These are phyloP conservation scores for Silene conica DNA, from an alignment of 148 eudicot species.

Conservation along the genomic window DNA sequence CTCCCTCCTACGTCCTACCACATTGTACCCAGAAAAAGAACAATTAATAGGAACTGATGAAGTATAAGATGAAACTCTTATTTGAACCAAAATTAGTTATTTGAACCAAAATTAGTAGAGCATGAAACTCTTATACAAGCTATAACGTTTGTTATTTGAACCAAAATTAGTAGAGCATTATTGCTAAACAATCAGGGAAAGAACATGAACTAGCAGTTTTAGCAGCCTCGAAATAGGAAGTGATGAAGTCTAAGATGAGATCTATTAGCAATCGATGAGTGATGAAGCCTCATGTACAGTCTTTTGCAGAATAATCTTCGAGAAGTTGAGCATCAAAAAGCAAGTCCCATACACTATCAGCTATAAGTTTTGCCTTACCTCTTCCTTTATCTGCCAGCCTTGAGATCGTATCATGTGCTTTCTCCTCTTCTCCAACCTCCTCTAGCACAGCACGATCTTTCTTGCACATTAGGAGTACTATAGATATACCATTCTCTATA, in stretches of 20 bases:
- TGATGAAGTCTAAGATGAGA: not conserved
- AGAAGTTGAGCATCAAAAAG: not conserved
- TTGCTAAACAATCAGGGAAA: slow-evolving; percentile 11
- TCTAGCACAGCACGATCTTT: slow-evolving; percentile 50
- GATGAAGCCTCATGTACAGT: slow-evolving; percentile 1
- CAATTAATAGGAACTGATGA: too few species aligned
- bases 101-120: too few species aligned
- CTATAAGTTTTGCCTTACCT: slow-evolving; percentile 74
- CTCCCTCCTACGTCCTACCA: too few species aligned
- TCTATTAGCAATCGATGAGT: not conserved
- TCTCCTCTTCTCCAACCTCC: slow-evolving; percentile 74
- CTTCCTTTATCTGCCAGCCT: slow-evolving; percentile 64
- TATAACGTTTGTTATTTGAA: not conserved
- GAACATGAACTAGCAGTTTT: not conserved
- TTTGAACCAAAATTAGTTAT: too few species aligned
- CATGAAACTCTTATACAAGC: not conserved
- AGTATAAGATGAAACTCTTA: too few species aligned
- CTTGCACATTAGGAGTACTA: slow-evolving; percentile 48
- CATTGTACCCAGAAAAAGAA: too few species aligned
- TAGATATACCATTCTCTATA: slow-evolving; percentile 70
- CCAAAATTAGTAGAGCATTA: slow-evolving; percentile 26
- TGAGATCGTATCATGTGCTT: slow-evolving; percentile 42
- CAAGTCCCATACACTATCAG: slow-evolving; percentile 55
- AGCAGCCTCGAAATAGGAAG: not conserved
- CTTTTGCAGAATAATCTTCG: not conserved